Evolutionary conservation across 1,284 basidiomycete genomes (phyloP).

Genomic region (Tetrapyrgos nigripes): DNA sequence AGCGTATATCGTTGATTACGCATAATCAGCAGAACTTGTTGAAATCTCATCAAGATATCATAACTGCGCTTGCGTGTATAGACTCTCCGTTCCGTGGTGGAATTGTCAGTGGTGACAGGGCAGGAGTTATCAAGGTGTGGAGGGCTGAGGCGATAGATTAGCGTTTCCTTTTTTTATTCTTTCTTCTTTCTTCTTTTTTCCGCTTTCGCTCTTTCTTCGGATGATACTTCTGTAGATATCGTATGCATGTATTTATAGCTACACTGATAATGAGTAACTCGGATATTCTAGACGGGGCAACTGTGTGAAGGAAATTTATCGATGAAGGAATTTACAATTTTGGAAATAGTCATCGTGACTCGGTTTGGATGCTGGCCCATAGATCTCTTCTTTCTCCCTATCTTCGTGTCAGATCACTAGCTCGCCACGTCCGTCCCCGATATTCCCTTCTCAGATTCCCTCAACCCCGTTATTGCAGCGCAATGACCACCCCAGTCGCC

Average conservation of each 20-base stretch:
- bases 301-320: not conserved
- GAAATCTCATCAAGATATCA: conserved; percentile 82
- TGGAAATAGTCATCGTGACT: conserved; percentile 9
- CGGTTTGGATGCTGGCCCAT: conserved; percentile 10
- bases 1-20: conserved; percentile 79
- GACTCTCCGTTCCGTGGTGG: conserved; percentile 89
- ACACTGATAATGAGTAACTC: not conserved
- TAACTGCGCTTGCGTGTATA: conserved; percentile 82
- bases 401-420: conserved; percentile 33
- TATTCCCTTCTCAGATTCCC: conserved; percentile 3
- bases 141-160: conserved; percentile 54
- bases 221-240: not conserved
- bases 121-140: conserved; percentile 86
- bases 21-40: conserved; percentile 82
- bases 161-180: conserved; percentile 14
- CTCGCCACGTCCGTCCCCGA: conserved; percentile 31
- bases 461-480: conserved; percentile 15
- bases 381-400: conserved; percentile 29
- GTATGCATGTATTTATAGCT: not conserved
- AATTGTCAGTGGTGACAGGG: conserved; percentile 84
- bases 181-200: not conserved
- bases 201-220: not conserved
- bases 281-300: not conserved
- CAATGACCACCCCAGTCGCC: conserved; percentile 24
- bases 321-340: conserved; percentile 1